Evolutionary conservation across 2,329 filamentous ascomycete genomes (phyloP).

Genomic region (Monilinia polystroma): DNA sequence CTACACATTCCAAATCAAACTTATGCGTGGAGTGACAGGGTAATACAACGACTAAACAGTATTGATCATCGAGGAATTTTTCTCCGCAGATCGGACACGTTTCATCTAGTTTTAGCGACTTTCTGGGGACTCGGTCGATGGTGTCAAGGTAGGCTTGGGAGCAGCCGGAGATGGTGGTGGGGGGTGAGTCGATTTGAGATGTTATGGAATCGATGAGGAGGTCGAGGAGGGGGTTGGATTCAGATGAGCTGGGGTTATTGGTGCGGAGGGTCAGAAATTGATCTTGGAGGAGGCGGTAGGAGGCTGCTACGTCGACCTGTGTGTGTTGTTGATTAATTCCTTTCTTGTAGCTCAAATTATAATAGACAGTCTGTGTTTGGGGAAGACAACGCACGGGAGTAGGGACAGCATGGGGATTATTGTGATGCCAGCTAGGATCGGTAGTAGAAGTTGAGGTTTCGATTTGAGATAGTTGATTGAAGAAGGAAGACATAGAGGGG

Average conservation of each 20-base stretch:
- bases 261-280: constrained; percentile 51
- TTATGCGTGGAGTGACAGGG: constrained; percentile 58
- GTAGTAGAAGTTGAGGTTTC: constrained; percentile 37
- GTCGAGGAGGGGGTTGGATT: constrained; percentile 49
- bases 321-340: neutral
- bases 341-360: neutral
- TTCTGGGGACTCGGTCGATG: constrained; percentile 57
- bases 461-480: constrained; percentile 51
- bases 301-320: constrained; percentile 52
- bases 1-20: constrained; percentile 67
- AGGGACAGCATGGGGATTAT: constrained; percentile 58
- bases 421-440: constrained; percentile 30
- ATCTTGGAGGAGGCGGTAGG: constrained; percentile 61
- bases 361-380: neutral
- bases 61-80: constrained; percentile 59
- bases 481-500: constrained; percentile 64
- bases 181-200: constrained; percentile 52
- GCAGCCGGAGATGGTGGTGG: constrained; percentile 53
- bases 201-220: constrained; percentile 51
- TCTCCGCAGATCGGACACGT: constrained; percentile 66
- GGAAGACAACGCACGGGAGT: constrained; percentile 45
- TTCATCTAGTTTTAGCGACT: constrained; percentile 48
- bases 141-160: constrained; percentile 58
- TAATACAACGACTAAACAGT: constrained; percentile 62
- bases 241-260: constrained; percentile 43